phyloP scores from a whole-genome alignment of 257 asterid genomes.

The Forsythia suspensa region DNA sequence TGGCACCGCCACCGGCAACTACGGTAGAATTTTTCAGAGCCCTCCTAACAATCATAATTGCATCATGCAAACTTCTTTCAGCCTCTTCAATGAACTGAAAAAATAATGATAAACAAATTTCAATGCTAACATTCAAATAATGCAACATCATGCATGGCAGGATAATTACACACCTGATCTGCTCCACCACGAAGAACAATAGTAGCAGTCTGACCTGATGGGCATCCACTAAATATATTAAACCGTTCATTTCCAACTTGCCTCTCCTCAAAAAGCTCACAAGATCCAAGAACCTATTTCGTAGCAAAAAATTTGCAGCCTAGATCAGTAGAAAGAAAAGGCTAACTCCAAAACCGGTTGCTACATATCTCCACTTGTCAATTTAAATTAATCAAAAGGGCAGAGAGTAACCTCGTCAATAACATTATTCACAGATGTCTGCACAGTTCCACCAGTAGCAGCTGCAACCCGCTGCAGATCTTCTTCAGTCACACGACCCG shows the following conservation, averaged over 20 bases:
- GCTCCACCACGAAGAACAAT: conserved; percentile 96
- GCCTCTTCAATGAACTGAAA: conserved; percentile 67
- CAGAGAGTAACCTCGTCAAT: conserved; percentile 67
- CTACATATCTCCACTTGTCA: not conserved
- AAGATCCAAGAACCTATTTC: conserved; percentile 72
- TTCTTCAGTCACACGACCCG: conserved; percentile 91
- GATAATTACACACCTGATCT: conserved; percentile 64
- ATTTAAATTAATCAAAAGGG: conserved; percentile 6
- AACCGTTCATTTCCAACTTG: conserved; percentile 96
- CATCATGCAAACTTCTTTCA: conserved; percentile 70
- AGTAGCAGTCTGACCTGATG: conserved; percentile 82
- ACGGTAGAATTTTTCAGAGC: conserved; percentile 82
- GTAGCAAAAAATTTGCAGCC: conserved; percentile 1
- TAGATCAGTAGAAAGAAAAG: conserved; percentile 13
- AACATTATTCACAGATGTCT: conserved; percentile 83
- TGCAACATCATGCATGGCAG: not conserved
- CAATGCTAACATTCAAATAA: conserved; percentile 20
- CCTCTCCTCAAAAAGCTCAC: conserved; percentile 81
- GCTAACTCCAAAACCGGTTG: not conserved
- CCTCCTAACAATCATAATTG: conserved; percentile 80
- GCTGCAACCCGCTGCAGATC: conserved; percentile 87
- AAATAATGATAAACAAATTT: conserved; percentile 23
- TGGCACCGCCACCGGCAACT: conserved; percentile 94
- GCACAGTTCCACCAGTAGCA: conserved; percentile 86
- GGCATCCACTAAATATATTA: conserved; percentile 91